Base-by-base conservation (phyloP, 306 rosid species). In the Cucumis cinereus region DNA sequence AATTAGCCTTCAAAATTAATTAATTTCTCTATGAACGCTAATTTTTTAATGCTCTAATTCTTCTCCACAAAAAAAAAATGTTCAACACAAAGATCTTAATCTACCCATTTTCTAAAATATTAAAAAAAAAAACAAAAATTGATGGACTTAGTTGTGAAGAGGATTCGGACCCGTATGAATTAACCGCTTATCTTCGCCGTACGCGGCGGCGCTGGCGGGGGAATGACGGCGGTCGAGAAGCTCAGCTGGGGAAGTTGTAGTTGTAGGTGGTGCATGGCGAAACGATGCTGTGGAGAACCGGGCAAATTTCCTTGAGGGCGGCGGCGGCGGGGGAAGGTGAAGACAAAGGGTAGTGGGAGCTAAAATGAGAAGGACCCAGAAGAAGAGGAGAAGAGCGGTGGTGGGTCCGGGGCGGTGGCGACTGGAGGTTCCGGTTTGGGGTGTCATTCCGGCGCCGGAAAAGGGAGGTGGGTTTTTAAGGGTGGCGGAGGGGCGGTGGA, bases 121-220 rank as follows among this genome's bases (percentile, higher is more conserved):
- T 63, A 7, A 33, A 24, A 69, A 40, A 6, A 26, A 71, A 49
- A 71, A 47, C 28, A 71, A 50, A 28, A 10, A 9, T 40, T 7
- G 17, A 28, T 28, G 23, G 16, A 78, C 87, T 86, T 68, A 91
- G 87, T 91, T 93, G 80, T 93, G 97, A 82, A 93, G 98, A 81
- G 98, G 98, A 68, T 93, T 93, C 68, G 97, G 97, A 83, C 97
- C 98, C 0, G 96, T 93, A 64, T 87, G 98, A 81, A 93, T 85
- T 77, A 71, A 2, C 83, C 98, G 87, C 78, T 91, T 89, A 17
- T 88, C 89, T 14, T 89, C 92, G 11, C 69, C 90, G 57, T 84
- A 90, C 23, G 77, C 38, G 16, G 71, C 58, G 61, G 81, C 82
- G 10, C 0, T 10, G 26, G 75, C 24, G 56, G 24, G 8, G 17